Percentiles rank a stretch among this genome's conserved stretches.
Evolutionary conservation across 192 early-diverging fungal genomes (phyloP).

Genomic region (Backusella morwellensis): DNA sequence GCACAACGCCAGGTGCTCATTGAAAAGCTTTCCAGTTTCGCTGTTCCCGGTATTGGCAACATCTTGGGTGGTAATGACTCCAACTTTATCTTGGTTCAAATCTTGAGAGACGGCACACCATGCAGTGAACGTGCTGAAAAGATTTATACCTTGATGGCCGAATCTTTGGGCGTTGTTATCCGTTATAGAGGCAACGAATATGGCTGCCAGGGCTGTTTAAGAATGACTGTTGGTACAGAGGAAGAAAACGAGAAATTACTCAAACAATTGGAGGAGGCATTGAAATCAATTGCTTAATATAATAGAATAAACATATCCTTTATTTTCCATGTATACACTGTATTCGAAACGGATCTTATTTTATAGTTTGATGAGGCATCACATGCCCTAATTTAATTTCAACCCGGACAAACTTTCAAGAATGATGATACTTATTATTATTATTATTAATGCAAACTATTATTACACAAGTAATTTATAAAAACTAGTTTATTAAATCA

Average conservation of each 20-base stretch:
- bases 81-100: conserved; percentile 92
- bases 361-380: too few species aligned
- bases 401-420: too few species aligned
- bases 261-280: conserved; percentile 41
- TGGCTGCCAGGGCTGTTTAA: conserved; percentile 91
- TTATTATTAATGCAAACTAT: too few species aligned
- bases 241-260: conserved; percentile 79
- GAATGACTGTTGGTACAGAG: conserved; percentile 90
- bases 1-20: conserved; percentile 71
- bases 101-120: conserved; percentile 63
- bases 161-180: conserved; percentile 85
- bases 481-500: too few species aligned
- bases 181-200: conserved; percentile 90
- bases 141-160: conserved; percentile 85
- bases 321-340: too few species aligned
- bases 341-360: too few species aligned
- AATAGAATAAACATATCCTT: too few species aligned
- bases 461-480: too few species aligned
- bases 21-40: conserved; percentile 44
- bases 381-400: too few species aligned
- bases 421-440: too few species aligned
- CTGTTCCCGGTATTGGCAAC: conserved; percentile 63
- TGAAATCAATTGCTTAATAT: conserved; percentile 17
- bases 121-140: conserved; percentile 68
- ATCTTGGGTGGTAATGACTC: conserved; percentile 89